Conservation (phyloP, 2,329 filamentous ascomycete species). For the Aspergillus amoenus region DNA sequence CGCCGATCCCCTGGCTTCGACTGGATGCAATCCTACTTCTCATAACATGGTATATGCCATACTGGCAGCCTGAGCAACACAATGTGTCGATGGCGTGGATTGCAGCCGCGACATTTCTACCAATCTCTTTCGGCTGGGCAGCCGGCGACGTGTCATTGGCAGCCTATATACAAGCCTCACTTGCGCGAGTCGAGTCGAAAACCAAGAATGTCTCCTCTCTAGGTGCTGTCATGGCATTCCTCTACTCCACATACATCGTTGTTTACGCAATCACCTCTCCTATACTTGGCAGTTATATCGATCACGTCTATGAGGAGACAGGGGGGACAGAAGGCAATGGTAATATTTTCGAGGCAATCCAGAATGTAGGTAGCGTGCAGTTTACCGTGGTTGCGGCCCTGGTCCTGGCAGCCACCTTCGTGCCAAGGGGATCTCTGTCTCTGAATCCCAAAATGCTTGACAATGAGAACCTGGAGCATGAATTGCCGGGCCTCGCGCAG, state of each 20-base stretch:
- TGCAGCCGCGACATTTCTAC: slow-evolving; percentile 15
- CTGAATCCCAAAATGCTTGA: slow-evolving; percentile 14
- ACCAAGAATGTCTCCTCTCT: slow-evolving; percentile 14
- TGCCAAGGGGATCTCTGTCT: slow-evolving; percentile 13
- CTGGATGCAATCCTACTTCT: slow-evolving; percentile 16
- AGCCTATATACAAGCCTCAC: slow-evolving; percentile 17
- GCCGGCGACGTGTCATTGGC: slow-evolving; percentile 19
- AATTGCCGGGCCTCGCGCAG: slow-evolving; percentile 9
- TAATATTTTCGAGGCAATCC: slow-evolving; percentile 16
- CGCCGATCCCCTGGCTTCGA: slow-evolving; percentile 17
- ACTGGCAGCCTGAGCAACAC: slow-evolving; percentile 11
- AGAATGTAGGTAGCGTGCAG: slow-evolving; percentile 15
- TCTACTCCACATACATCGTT: slow-evolving; percentile 18
- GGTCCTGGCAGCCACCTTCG: slow-evolving; percentile 15
- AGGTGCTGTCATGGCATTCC: slow-evolving; percentile 17
- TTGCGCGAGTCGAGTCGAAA: slow-evolving; percentile 16
- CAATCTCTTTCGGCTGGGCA: slow-evolving; percentile 18
- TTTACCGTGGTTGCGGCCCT: slow-evolving; percentile 12
- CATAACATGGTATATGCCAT: slow-evolving; percentile 18
- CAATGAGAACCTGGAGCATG: slow-evolving; percentile 11
- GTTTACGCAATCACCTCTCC: slow-evolving; percentile 17
- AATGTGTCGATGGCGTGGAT: slow-evolving; percentile 12
- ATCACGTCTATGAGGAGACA: slow-evolving; percentile 13
- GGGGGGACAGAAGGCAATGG: slow-evolving; percentile 13
- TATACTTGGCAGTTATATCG: slow-evolving; percentile 18